Evolutionary conservation across 2,329 filamentous ascomycete species (phyloP), one percentile per base, ranked within the genome.

Genomic region (Septoria petroselini): DNA sequence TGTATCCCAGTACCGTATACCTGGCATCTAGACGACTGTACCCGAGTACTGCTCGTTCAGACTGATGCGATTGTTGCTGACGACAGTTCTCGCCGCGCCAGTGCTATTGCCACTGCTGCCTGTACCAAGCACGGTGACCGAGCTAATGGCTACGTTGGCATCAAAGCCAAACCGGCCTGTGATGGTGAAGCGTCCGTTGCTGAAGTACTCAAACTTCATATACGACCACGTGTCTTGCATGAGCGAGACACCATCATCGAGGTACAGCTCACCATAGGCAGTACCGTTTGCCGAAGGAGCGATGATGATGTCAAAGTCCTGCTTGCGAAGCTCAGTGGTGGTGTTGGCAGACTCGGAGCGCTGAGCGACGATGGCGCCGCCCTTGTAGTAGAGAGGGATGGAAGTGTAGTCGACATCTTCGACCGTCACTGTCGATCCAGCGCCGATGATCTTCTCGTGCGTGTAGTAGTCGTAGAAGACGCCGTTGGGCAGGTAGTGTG

Each of bases 201-300:
- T 38, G 6, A 38, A 45, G 47, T 81, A 91, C 7, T 65, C 59
- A 58, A 91, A 86, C 11, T 71, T 67, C 44, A 90, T 74, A 48
- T 79, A 71, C 5, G 76, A 80, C 75, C 79, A 1, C 60, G 65
- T 2, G 69, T 54, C 31, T 67, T 86, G 86, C 51, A 79, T 71
- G 41, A 91, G 60, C 19, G 78, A 82, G 51, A 83, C 81, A 7
- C 88, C 88, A 53, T 94, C 88, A 58, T 93, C 88, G 4, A 93
- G 70, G 65, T 91, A 93, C 49, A 93, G 72, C 43, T 75, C 73
- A 0, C 88, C 88, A 1, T 64, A 67, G 0, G 88, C 88, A 5
- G 71, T 79, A 2, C 84, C 85, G 43, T 84, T 71, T 1, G 65
- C 62, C 4, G 77, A 81, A 0, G 86, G 76, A 0, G 87, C 84